phyloP scores from a whole-genome alignment of 2,329 filamentous ascomycete genomes.

The Achaetomium macrosporum region DNA sequence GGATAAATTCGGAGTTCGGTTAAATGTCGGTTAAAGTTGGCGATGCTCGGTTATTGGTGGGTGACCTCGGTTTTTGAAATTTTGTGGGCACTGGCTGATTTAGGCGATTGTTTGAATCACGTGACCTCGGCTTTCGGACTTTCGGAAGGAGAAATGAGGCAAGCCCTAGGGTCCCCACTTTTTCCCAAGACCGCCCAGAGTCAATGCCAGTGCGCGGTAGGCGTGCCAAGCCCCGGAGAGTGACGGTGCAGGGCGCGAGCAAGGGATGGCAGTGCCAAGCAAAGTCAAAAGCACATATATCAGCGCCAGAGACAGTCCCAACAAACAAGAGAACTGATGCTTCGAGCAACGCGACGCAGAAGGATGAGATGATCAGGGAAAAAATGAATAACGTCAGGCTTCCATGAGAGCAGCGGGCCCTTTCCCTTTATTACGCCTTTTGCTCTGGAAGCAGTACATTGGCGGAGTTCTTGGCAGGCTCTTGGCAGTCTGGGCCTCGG shows the following conservation, averaged over 20 bases:
- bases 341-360: constrained; percentile 11
- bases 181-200: constrained; percentile 21
- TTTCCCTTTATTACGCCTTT: constrained; percentile 29
- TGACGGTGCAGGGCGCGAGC: constrained; percentile 9
- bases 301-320: not conserved
- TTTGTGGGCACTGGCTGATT: not conserved
- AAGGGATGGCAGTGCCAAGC: constrained; percentile 1
- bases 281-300: not conserved
- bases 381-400: constrained; percentile 20
- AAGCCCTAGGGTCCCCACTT: constrained; percentile 17
- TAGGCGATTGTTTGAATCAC: not conserved
- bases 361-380: constrained; percentile 5
- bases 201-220: constrained; percentile 11
- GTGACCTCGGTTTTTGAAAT: not conserved
- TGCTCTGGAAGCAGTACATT: constrained; percentile 24
- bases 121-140: not conserved
- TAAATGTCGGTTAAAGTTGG: too few relatives aligned
- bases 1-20: too few relatives aligned
- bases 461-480: constrained; percentile 26
- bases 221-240: constrained; percentile 18
- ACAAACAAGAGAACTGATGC: not conserved
- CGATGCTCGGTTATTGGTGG: not conserved
- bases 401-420: constrained; percentile 23
- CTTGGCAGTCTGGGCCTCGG: constrained; percentile 32
- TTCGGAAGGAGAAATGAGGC: too few relatives aligned